Percentiles rank a stretch among this genome's conserved stretches.
Conservation (phyloP, 2,329 filamentous ascomycete genomes). For the Iodosphaeria phyllophila region DNA sequence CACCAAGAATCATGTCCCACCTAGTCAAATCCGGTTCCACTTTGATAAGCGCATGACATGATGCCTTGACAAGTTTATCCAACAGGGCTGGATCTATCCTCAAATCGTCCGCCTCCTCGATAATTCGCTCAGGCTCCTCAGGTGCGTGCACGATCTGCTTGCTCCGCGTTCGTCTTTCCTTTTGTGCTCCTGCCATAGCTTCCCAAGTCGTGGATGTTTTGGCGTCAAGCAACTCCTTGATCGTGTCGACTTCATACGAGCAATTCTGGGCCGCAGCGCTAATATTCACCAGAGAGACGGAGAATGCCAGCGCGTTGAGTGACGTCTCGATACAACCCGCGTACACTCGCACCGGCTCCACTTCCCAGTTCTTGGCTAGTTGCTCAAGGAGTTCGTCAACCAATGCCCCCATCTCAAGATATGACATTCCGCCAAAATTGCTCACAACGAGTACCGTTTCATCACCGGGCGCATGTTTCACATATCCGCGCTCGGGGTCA, state of each 20-base stretch:
- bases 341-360: constrained; percentile 34
- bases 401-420: constrained; percentile 35
- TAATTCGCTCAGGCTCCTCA: constrained; percentile 14
- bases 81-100: constrained; percentile 31
- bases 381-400: constrained; percentile 33
- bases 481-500: constrained; percentile 29
- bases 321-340: constrained; percentile 52
- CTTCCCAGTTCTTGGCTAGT: constrained; percentile 24
- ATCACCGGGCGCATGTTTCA: constrained; percentile 25
- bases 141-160: constrained; percentile 23
- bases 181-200: constrained; percentile 27
- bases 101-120: constrained; percentile 21
- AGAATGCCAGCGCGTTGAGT: constrained; percentile 54
- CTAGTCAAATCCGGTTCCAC: constrained; percentile 44
- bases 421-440: constrained; percentile 40
- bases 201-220: constrained; percentile 40
- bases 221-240: constrained; percentile 45
- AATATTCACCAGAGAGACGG: constrained; percentile 45
- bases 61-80: constrained; percentile 34
- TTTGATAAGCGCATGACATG: constrained; percentile 30
- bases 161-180: constrained; percentile 14
- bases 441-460: constrained; percentile 34
- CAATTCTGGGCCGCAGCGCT: constrained; percentile 24
- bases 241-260: constrained; percentile 27
- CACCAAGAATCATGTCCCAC: constrained; percentile 45